Evolutionary conservation across 192 early-diverging fungal genomes (phyloP).

Genomic region (Coemansia sp.): DNA sequence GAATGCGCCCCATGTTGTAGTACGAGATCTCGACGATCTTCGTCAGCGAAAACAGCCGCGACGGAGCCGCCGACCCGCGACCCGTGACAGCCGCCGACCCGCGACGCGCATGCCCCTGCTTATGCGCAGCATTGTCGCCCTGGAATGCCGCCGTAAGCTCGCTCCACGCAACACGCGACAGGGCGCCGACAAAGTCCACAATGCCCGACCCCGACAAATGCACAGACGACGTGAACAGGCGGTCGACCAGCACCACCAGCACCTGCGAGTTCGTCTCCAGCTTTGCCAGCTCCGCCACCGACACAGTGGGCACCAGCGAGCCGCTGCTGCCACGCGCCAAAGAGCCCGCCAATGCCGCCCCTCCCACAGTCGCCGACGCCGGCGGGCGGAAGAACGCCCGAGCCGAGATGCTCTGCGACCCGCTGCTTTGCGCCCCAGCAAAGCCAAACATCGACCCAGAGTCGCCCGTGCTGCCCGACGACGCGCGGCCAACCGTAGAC

Average conservation of each 20-base stretch:
- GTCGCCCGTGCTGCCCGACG: slow-evolving; percentile 13
- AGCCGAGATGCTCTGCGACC: slow-evolving; percentile 35
- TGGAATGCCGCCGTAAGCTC: slow-evolving; percentile 64
- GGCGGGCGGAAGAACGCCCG: slow-evolving; percentile 69
- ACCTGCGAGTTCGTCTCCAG: slow-evolving; percentile 68
- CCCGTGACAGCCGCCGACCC: slow-evolving; percentile 5
- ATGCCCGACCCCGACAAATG: slow-evolving; percentile 82
- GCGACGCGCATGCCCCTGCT: not conserved
- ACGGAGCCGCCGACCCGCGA: slow-evolving; percentile 39
- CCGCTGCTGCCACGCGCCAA: slow-evolving; percentile 57
- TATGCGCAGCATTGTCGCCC: not conserved
- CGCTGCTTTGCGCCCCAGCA: slow-evolving; percentile 8
- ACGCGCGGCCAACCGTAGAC: slow-evolving; percentile 15
- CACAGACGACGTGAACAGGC: slow-evolving; percentile 80
- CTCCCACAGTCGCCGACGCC: slow-evolving; percentile 22
- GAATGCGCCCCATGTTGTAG: slow-evolving; percentile 96
- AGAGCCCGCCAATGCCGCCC: slow-evolving; percentile 2
- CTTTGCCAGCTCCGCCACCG: slow-evolving; percentile 66
- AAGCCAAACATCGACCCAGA: slow-evolving; percentile 27
- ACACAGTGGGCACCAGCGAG: slow-evolving; percentile 70
- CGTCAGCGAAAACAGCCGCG: slow-evolving; percentile 89
- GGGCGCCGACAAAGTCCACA: slow-evolving; percentile 84
- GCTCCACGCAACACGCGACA: slow-evolving; percentile 85
- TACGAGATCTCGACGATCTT: slow-evolving; percentile 96
- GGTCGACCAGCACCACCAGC: slow-evolving; percentile 80